phyloP scores from a whole-genome alignment of 805 yeast genomes.

The Ogataea naganishii region DNA sequence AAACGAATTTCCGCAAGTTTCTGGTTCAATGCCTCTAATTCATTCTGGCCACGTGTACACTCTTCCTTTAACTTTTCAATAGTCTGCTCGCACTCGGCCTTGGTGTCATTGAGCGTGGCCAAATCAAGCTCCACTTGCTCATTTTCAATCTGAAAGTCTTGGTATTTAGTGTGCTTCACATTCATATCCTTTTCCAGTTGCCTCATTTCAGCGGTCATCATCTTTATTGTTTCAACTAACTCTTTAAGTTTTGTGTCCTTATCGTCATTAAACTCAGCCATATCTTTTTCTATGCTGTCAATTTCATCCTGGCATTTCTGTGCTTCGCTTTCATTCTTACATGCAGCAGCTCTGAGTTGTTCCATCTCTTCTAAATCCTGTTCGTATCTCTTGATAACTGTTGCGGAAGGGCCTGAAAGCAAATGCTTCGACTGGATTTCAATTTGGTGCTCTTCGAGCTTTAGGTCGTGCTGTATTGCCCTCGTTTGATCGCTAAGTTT shows the following conservation, averaged over 20 bases:
- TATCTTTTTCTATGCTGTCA: constrained; percentile 56
- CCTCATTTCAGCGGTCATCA: constrained; percentile 27
- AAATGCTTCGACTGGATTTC: constrained; percentile 45
- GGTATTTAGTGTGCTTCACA: constrained; percentile 42
- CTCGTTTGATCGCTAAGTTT: constrained; percentile 39
- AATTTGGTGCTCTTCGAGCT: constrained; percentile 50
- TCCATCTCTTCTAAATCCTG: constrained; percentile 37
- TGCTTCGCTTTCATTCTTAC: constrained; percentile 24
- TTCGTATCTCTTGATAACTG: constrained; percentile 42
- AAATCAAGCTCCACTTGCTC: constrained; percentile 63
- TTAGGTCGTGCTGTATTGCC: constrained; percentile 48
- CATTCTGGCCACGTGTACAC: constrained; percentile 13
- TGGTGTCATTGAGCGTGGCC: constrained; percentile 31
- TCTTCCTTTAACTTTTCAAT: constrained; percentile 28
- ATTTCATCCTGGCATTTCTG: constrained; percentile 34
- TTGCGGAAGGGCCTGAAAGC: constrained; percentile 47
- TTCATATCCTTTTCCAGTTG: constrained; percentile 32
- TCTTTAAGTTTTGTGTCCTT: constrained; percentile 74
- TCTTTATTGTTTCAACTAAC: constrained; percentile 42
- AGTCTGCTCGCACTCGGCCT: constrained; percentile 25
- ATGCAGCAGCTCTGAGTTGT: constrained; percentile 28
- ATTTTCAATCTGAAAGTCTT: constrained; percentile 55
- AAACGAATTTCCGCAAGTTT: constrained; percentile 20
- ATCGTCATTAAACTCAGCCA: constrained; percentile 70
- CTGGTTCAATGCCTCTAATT: constrained; percentile 19